Conservation (phyloP, 1,284 basidiomycete genomes). For the Puccinia horiana region DNA sequence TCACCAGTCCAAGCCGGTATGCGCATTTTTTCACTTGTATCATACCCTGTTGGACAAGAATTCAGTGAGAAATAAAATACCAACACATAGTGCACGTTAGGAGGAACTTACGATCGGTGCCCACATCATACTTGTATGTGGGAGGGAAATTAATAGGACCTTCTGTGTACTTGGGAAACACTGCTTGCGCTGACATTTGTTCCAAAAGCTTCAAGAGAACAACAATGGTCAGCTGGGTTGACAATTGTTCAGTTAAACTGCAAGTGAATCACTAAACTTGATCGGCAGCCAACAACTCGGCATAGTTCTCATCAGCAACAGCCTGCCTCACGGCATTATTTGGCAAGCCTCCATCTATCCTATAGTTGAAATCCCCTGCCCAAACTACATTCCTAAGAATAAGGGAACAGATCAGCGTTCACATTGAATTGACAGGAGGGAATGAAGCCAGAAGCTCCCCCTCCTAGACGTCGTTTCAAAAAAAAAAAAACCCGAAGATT, state of each 20-base stretch:
- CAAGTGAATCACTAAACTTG: conserved; percentile 65
- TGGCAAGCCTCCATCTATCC: conserved; percentile 71
- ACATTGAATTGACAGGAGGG: neutral
- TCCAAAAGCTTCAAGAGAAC: conserved; percentile 65
- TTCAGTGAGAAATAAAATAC: conserved; percentile 39
- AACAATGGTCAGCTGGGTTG: neutral
- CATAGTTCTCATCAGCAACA: conserved; percentile 69
- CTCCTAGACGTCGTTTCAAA: too few species aligned
- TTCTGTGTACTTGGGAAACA: conserved; percentile 83
- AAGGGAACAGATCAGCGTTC: neutral
- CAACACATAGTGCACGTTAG: neutral
- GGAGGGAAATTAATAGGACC: conserved; percentile 83
- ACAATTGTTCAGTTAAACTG: neutral
- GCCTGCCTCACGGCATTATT: conserved; percentile 75
- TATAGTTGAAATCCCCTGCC: conserved; percentile 92
- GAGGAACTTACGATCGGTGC: conserved; percentile 24
- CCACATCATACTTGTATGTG: conserved; percentile 80
- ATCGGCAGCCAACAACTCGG: conserved; percentile 75
- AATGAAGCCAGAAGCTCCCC: too few species aligned
- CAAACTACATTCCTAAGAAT: conserved; percentile 79
- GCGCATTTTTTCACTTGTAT: conserved; percentile 92
- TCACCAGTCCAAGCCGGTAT: conserved; percentile 95
- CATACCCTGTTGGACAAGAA: conserved; percentile 64
- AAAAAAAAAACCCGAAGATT: conserved; percentile 41
- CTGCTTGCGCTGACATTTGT: conserved; percentile 70